Percentiles rank a stretch among this genome's conserved stretches.
Evolutionary conservation across 176 grass and related monocot genomes (phyloP).

Genomic region (Ananas comosus): DNA sequence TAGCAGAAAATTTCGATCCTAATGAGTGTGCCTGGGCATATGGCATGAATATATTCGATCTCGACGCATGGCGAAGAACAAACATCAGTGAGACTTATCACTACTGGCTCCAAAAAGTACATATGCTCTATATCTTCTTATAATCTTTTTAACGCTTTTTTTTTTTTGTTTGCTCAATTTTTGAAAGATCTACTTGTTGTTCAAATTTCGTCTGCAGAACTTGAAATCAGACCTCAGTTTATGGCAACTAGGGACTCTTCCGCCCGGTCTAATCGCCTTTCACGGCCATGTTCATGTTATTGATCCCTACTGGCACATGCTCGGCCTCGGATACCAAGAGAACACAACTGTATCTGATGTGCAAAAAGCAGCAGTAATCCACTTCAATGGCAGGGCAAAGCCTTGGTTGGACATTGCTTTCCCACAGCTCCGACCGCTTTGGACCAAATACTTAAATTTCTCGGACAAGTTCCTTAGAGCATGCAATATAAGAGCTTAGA

Average conservation of each 20-base stretch:
- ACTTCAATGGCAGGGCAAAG: conserved; percentile 87
- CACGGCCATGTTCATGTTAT: conserved; percentile 41
- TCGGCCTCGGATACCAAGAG: conserved; percentile 42
- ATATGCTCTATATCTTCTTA: conserved; percentile 1
- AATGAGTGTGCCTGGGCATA: conserved; percentile 58
- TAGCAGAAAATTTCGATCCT: conserved; percentile 23
- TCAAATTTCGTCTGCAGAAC: conserved; percentile 41
- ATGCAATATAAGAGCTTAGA: background rate
- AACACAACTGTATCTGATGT: conserved; percentile 31
- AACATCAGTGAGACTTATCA: conserved; percentile 56
- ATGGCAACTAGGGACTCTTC: conserved; percentile 57
- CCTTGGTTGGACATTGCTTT: conserved; percentile 79
- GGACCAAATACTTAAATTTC: conserved; percentile 55
- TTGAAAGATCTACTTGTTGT: background rate
- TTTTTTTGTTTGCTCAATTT: background rate
- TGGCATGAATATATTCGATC: conserved; percentile 62
- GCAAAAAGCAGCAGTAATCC: conserved; percentile 41
- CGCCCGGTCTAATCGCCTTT: conserved; percentile 78
- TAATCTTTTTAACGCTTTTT: background rate
- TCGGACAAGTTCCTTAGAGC: conserved; percentile 51
- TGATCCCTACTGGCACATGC: conserved; percentile 54
- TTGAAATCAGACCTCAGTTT: conserved; percentile 47
- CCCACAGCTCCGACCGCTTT: conserved; percentile 48
- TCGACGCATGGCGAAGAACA: conserved; percentile 61
- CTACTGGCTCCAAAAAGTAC: conserved; percentile 63